Conservation (phyloP, 139 green algal species). For the Cymbomonas tetramitiformis region DNA sequence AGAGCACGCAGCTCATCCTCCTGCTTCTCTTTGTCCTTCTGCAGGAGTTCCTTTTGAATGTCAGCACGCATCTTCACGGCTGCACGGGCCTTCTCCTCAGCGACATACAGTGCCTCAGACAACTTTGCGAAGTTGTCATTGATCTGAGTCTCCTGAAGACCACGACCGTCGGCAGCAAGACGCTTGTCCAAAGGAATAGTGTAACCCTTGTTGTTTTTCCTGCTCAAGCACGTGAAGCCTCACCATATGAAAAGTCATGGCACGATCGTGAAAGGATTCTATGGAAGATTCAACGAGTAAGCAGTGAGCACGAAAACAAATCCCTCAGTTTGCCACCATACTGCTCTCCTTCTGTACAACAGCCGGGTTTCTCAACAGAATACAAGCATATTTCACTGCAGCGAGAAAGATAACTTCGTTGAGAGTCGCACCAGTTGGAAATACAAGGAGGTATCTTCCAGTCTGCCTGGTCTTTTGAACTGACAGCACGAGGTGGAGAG, state of each 20-base stretch:
- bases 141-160: conserved; percentile 83
- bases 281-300: no score
- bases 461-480: conserved; percentile 72
- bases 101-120: conserved; percentile 81
- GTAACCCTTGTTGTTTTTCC: conserved; percentile 68
- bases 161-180: conserved; percentile 85
- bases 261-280: no score
- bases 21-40: conserved; percentile 74
- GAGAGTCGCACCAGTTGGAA: conserved; percentile 96
- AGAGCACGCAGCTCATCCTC: conserved; percentile 83
- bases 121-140: conserved; percentile 85
- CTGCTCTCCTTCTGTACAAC: neutral
- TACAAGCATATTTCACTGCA: conserved; percentile 11
- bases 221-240: no score
- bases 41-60: conserved; percentile 73
- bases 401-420: conserved; percentile 52
- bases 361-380: neutral
- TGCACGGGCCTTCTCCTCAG: conserved; percentile 80
- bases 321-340: no score
- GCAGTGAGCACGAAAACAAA: no score
- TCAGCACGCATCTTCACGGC: conserved; percentile 65
- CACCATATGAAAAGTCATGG: no score
- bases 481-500: conserved; percentile 72
- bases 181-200: conserved; percentile 98
- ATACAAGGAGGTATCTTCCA: conserved; percentile 98